These are phyloP conservation scores for Neoarthrinium moseri DNA, from an alignment of 2,329 filamentous ascomycete genomes.

Conservation along the genomic window DNA sequence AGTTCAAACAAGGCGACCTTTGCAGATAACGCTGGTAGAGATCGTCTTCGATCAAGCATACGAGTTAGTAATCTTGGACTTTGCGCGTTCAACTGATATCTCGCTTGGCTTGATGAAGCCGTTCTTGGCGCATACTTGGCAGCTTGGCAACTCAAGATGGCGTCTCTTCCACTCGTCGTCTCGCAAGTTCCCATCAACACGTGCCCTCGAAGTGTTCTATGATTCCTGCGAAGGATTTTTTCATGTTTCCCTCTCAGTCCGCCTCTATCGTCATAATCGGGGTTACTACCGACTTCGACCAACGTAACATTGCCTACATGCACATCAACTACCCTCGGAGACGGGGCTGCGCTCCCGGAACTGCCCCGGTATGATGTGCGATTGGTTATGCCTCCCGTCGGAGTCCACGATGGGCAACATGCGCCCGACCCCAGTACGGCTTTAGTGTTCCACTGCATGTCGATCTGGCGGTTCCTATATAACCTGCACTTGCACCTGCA, in stretches of 20 bases:
- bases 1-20: too few species aligned
- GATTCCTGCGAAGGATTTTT: background rate
- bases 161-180: background rate
- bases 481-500: background rate
- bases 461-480: background rate
- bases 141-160: conserved; percentile 1
- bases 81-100: background rate
- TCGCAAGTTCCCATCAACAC: background rate
- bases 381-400: too few species aligned
- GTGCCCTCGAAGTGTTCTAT: conserved; percentile 3
- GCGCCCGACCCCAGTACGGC: background rate
- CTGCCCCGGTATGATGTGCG: background rate
- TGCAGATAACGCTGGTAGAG: too few species aligned
- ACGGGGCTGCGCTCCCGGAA: too few species aligned
- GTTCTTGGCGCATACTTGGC: conserved; percentile 3
- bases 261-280: too few species aligned
- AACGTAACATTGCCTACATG: background rate
- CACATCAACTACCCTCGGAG: too few species aligned
- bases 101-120: background rate
- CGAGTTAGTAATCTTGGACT: too few species aligned
- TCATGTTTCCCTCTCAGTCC: too few species aligned
- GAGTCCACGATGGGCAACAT: background rate
- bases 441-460: background rate
- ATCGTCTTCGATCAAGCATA: too few species aligned
- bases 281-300: too few species aligned